A percentile compares a stretch with the other conserved stretches of the same genome.
These are phyloP conservation scores for Chenopodium album DNA, from an alignment of 148 eudicot species.

Conservation along the genomic window DNA sequence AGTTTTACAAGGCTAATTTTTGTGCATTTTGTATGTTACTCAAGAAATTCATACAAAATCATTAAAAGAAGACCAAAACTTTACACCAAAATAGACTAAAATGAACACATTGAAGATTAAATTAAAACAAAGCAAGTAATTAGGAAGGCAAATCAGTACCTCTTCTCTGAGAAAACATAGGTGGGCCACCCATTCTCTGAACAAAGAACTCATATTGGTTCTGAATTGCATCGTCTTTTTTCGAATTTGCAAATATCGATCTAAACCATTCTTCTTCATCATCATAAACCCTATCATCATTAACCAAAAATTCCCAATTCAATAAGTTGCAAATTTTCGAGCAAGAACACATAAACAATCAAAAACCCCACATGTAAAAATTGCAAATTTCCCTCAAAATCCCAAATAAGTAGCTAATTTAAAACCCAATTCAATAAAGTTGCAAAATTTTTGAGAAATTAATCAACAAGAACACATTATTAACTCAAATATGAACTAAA, in stretches of 20 bases:
- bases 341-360: background rate
- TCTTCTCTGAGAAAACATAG: constrained; percentile 77
- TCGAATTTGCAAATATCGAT: constrained; percentile 75
- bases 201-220: constrained; percentile 93
- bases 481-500: background rate
- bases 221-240: constrained; percentile 90
- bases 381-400: background rate
- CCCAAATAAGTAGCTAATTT: background rate
- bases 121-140: background rate
- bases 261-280: constrained; percentile 97
- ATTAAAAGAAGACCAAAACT: background rate
- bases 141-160: constrained; percentile 32
- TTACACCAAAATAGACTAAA: background rate
- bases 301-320: background rate
- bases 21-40: background rate
- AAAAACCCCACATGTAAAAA: background rate
- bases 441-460: background rate
- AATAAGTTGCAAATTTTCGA: background rate
- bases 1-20: background rate
- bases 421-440: background rate
- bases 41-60: background rate
- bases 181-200: constrained; percentile 95
- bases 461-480: background rate
- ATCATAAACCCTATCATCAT: constrained; percentile 68
- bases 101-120: background rate